These are phyloP conservation scores for Coprinopsis cinerea DNA, from an alignment of 768 basidiomycete species.

Conservation along the genomic window DNA sequence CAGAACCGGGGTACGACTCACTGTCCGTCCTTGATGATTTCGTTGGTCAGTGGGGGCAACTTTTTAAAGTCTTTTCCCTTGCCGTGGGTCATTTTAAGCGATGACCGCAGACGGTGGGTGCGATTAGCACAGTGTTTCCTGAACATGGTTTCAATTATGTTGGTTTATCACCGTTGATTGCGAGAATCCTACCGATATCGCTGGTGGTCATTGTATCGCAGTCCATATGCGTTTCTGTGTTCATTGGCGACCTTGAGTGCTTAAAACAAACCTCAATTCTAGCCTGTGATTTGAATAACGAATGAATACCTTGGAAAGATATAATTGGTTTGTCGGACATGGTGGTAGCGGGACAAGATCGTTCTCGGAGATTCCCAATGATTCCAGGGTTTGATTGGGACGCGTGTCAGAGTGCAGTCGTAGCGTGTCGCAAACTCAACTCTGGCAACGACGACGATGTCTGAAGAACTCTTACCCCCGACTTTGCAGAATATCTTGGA, in stretches of 20 bases:
- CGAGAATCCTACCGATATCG: constrained; percentile 63
- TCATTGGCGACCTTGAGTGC: constrained; percentile 82
- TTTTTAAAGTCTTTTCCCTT: constrained; percentile 91
- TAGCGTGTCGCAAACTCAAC: constrained; percentile 1
- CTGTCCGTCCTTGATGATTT: constrained; percentile 82
- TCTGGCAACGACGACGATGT: constrained; percentile 2
- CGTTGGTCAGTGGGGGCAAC: constrained; percentile 55
- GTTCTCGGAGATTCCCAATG: constrained; percentile 1
- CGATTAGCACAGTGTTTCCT: constrained; percentile 92
- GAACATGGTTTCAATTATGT: background rate
- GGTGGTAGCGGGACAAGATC: background rate
- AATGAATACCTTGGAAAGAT: constrained; percentile 31
- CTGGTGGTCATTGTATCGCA: constrained; percentile 83
- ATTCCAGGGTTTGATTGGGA: background rate
- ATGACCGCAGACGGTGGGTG: constrained; percentile 81
- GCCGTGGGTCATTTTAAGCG: constrained; percentile 81
- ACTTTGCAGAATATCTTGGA: constrained; percentile 94
- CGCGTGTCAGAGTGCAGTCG: constrained; percentile 7
- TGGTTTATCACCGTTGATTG: background rate
- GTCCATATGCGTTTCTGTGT: constrained; percentile 85
- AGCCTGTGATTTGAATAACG: background rate
- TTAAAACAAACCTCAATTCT: constrained; percentile 23
- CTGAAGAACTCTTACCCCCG: constrained; percentile 46
- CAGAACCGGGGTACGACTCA: constrained; percentile 29
- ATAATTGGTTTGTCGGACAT: constrained; percentile 17